phyloP scores from a whole-genome alignment of 345 rosid species.

The Abelmoschus esculentus region DNA sequence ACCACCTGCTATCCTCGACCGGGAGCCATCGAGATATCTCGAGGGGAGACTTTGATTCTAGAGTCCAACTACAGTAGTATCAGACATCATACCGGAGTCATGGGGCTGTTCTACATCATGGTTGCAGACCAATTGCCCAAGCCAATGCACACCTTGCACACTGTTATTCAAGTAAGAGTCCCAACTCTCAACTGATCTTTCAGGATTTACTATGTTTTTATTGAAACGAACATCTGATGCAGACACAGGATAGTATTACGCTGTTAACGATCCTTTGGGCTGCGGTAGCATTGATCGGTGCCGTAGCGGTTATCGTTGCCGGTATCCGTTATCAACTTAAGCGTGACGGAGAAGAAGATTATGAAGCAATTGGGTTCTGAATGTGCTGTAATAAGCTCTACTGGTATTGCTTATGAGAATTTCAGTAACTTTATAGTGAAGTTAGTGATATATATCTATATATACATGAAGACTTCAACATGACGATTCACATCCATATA shows the following conservation, averaged over 20 bases:
- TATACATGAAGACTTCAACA: too few species aligned
- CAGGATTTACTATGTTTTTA: neutral
- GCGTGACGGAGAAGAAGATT: constrained; percentile 33
- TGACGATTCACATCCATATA: too few species aligned
- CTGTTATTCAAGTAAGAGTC: constrained; percentile 28
- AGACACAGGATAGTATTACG: constrained; percentile 17
- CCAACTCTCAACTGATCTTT: neutral
- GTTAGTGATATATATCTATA: too few species aligned
- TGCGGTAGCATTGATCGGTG: constrained; percentile 22
- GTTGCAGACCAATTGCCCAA: constrained; percentile 54
- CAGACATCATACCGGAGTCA: constrained; percentile 62
- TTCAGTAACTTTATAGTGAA: neutral
- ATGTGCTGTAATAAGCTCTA: neutral
- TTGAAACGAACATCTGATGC: neutral
- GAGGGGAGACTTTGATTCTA: constrained; percentile 50
- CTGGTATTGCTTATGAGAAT: neutral
- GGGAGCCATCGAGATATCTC: constrained; percentile 46
- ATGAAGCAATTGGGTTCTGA: constrained; percentile 34
- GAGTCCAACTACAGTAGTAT: constrained; percentile 57
- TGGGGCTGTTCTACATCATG: constrained; percentile 72
- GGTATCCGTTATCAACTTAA: constrained; percentile 20
- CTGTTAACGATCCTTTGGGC: constrained; percentile 10
- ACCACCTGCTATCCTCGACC: constrained; percentile 73
- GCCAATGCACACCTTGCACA: constrained; percentile 7
- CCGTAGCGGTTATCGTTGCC: constrained; percentile 18